Conservation (phyloP, 2,329 filamentous ascomycete species). For the Niveomyces coronatus region DNA sequence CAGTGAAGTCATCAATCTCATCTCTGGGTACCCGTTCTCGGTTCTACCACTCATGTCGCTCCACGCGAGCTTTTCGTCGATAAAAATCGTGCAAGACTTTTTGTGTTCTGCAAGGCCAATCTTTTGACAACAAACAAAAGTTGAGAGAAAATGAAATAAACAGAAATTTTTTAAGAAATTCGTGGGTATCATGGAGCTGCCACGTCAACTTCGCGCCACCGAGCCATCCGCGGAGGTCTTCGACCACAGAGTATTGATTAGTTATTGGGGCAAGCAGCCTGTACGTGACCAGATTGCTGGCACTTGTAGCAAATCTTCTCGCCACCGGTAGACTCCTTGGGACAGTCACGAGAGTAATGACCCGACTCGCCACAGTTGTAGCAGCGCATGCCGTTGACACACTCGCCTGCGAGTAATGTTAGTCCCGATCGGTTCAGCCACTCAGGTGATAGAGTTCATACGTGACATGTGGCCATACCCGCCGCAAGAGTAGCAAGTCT, state of each 20-base stretch:
- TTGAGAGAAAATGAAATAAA: conserved; percentile 15
- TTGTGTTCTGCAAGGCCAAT: conserved; percentile 5
- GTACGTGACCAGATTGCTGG: conserved; percentile 75
- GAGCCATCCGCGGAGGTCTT: conserved; percentile 13
- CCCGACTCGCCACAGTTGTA: conserved; percentile 97
- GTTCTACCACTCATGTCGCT: no score
- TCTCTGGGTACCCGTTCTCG: no score
- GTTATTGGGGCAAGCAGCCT: conserved; percentile 86
- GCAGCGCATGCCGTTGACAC: conserved; percentile 98
- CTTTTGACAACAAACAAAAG: conserved; percentile 13
- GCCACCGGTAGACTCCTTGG: conserved; percentile 72
- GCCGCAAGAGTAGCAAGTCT: conserved; percentile 98
- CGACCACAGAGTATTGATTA: conserved; percentile 23
- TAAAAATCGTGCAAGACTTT: conserved; percentile 3
- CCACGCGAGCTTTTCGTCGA: conserved; percentile 8
- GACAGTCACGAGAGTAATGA: conserved; percentile 92
- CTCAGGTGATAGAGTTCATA: no score
- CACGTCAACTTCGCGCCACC: conserved; percentile 30
- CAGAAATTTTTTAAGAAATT: conserved; percentile 18
- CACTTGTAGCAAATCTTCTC: conserved; percentile 99
- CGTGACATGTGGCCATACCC: conserved; percentile 95
- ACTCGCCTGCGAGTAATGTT: conserved; percentile 55
- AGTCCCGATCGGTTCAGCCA: no score
- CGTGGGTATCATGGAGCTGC: conserved; percentile 34
- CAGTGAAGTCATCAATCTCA: conserved; percentile 7